Base-by-base conservation (phyloP, 1,284 basidiomycete species). In the Melampsora americana region DNA sequence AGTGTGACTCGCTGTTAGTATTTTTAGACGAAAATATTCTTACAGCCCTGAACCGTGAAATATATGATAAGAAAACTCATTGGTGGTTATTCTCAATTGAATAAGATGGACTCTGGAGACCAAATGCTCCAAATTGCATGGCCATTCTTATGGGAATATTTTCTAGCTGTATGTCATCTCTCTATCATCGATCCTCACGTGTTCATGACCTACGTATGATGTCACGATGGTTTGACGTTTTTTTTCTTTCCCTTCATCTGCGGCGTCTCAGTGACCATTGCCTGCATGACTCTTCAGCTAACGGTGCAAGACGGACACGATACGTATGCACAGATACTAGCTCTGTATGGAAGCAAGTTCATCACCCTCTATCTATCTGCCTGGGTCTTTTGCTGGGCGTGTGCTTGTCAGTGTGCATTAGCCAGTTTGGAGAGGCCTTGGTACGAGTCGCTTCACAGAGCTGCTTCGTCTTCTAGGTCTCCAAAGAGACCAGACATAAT, bases 51-150 rank as follows among this genome's bases (percentile, higher is more conserved):
- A 42, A 42, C 39, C 5, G 6, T 42, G 39, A 42, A 11, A 42
- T 42, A 42, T 42, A 42, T 42, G 39, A 35, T 35, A 35, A 35
- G 3, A 35, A n/a, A 35, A 35, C 6, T 42, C 39, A 42, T 42
- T 42, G 5, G 11, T 42, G 39, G 5, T 42, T 5, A 12, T 28
- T 56, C 53, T 56, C n/a, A 2, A 26, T 56, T n/a, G 4, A 20
- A 56, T 56, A 56, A 56, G 53, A 56, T 56, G 53, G 53, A 56
- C 53, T 56, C 28, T 56, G 53, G 53, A 56, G 53, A 56, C 53
- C 53, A 3, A 56, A 56, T n/a, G 53, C 53, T 56, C 53, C 53
- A 23, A 56, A 56, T 56, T 56, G 53, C 53, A 56, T 56, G 53
- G 53, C 53, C 28, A 56, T 56, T 14, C 28, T 56, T n/a, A 56